Evolutionary conservation across 495 filamentous ascomycete species (phyloP), one percentile per base, ranked within the genome.

Genomic region (Penicillium paradoxum): DNA sequence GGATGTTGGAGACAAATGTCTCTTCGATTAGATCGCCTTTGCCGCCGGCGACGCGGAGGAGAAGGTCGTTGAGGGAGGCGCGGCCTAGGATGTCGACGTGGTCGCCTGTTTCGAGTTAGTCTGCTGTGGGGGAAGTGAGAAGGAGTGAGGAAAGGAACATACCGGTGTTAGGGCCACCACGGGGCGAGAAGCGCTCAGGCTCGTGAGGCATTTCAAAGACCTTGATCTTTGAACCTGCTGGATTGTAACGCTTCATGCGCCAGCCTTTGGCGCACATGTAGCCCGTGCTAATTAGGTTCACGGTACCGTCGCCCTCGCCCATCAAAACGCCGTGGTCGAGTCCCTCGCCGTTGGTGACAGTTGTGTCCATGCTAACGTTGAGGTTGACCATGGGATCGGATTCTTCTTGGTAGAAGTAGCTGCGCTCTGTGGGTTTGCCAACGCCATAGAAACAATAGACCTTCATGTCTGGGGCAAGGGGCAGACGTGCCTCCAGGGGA

Each of bases 381-480:
- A 90, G 73, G 29, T 77, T 83, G 11, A 84, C 65, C 13, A 74
- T 55, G 0, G 88, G 85, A 39, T 84, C 80, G 3, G 75, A 75
- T 32, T 91, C 83, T 17, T 88, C 77, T 36, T 87, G 85, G 72
- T 97, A 97, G 69, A 85, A 98, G 69, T 97, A 98, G 44, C 84
- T 82, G 43, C 91, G 79, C 68, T 97, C 91, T 0, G 91, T 96
- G 11, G 87, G 84, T 68, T 97, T 97, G 6, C 87, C 89, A 22
- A 95, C 79, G 32, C 89, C 93, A 66, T 98, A 97, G 74, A 98
- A 97, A 71, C 93, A 98, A 66, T 93, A 98, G 17, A 98, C 89
- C 74, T 96, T 97, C 68, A 98, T 79, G 63, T 83, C 87, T 0
- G 93, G 93, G 13, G 93, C 93, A 40, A 87, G 76, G 0, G 93